Base-by-base conservation (phyloP, 2,329 filamentous ascomycete species). In the Fusarium marasasianum region DNA sequence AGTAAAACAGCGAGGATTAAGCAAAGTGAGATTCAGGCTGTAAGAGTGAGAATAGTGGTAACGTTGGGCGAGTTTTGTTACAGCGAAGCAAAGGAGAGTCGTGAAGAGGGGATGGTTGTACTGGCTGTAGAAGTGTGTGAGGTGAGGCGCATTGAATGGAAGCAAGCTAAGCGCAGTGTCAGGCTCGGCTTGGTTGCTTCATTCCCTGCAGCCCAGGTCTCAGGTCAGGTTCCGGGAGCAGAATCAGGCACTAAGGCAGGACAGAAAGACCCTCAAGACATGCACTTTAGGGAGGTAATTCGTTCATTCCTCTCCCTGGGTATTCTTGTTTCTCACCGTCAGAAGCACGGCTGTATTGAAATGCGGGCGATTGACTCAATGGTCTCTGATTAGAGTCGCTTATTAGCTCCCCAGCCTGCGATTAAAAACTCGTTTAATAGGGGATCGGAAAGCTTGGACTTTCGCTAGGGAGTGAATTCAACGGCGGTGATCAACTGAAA, bases 221-320 rank as follows among this genome's bases (percentile, higher is more conserved):
- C 71, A 74, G 66, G 71, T 60, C 65, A 59, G 60, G 65, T 68
- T 72, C 51, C 41, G 45, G 44, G 38, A 55, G 43, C 47, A 47
- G 54, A 56, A 35, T 73, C 62, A 74, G 71, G 71, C 71, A 73
- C 71, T 74, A 73, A 73, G 71, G 71, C 71, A 73, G 62, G 66
- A 67, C 44, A 41, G 59, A 59, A 58, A 48, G 53, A 59, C 29
- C 38, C 48, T 70, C 55, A 37, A 53, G 53, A 58, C 44, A 33
- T 61, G 56, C 24, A 54, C 63, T 48, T 67, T 22, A 20, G 24
- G 17, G 43, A 26, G 15, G n/a, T 45, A 26, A 29, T 47, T 22
- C 33, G 29, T 54, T 54, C 44, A 40, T 68, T 67, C 35, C 22
- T 53, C 44, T 61, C 43, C 31, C 40, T 26, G 9, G 33, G 33